Percentiles rank a stretch among this genome's conserved stretches.
phyloP scores from a whole-genome alignment of 257 asterid genomes.

The Solanum pimpinellifolium region DNA sequence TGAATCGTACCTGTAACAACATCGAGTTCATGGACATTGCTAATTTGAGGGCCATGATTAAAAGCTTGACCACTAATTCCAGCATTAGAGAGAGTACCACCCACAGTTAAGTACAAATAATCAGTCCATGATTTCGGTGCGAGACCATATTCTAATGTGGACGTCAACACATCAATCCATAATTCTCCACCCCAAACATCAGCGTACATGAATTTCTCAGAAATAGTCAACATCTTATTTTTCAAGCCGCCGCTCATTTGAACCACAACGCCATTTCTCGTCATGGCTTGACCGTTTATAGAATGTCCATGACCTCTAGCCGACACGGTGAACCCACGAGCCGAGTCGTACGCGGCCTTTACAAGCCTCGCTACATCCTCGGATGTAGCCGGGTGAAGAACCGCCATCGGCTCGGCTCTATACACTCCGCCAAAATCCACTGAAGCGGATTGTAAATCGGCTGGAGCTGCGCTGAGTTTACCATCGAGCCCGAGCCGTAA shows the following conservation, averaged over 20 bases:
- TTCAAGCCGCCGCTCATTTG: slow-evolving; percentile 33
- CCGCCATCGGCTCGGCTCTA: slow-evolving; percentile 42
- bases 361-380: slow-evolving; percentile 51
- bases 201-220: slow-evolving; percentile 42
- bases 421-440: slow-evolving; percentile 45
- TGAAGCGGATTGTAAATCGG: slow-evolving; percentile 37
- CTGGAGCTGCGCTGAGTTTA: slow-evolving; percentile 31
- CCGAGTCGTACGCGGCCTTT: slow-evolving; percentile 45
- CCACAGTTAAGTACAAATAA: slow-evolving; percentile 79
- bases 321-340: slow-evolving; percentile 42
- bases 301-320: slow-evolving; percentile 88
- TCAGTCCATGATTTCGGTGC: slow-evolving; percentile 90
- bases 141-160: slow-evolving; percentile 52
- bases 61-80: slow-evolving; percentile 88
- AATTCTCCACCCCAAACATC: slow-evolving; percentile 86
- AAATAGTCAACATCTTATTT: slow-evolving; percentile 16
- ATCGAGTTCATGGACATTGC: slow-evolving; percentile 60
- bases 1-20: slow-evolving; percentile 61
- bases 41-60: slow-evolving; percentile 79
- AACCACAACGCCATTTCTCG: slow-evolving; percentile 38
- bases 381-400: slow-evolving; percentile 44
- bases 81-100: slow-evolving; percentile 78
- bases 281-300: slow-evolving; percentile 68
- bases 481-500: slow-evolving; percentile 29
- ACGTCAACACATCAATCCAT: slow-evolving; percentile 64